These are phyloP conservation scores for Balakata baccata DNA, from an alignment of 345 rosid genomes.

Conservation along the genomic window DNA sequence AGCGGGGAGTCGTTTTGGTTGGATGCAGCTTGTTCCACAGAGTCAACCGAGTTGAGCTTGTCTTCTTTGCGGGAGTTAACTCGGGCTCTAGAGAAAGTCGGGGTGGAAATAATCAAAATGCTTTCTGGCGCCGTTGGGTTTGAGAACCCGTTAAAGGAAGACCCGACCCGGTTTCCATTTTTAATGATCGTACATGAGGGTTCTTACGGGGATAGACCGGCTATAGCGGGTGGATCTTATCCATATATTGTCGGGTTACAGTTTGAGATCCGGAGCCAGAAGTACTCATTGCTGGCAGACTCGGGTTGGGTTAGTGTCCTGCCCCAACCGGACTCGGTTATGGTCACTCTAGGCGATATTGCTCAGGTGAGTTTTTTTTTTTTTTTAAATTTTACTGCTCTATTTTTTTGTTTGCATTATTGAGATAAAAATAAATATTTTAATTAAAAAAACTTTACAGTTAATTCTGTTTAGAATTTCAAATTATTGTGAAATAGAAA, in stretches of 20 bases:
- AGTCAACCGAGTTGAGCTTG: constrained; percentile 36
- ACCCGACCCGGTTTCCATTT: constrained; percentile 49
- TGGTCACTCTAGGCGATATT: constrained; percentile 69
- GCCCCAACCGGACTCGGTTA: constrained; percentile 57
- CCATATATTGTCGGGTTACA: constrained; percentile 66
- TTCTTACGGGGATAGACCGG: constrained; percentile 29
- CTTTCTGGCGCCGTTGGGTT: constrained; percentile 45
- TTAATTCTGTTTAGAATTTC: too few relatives aligned
- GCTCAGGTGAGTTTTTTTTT: constrained; percentile 48
- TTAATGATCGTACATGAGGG: constrained; percentile 52
- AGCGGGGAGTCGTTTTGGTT: constrained; percentile 51
- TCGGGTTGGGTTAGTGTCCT: constrained; percentile 53
- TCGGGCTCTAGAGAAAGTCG: constrained; percentile 50
- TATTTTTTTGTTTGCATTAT: too few relatives aligned
- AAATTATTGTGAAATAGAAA: too few relatives aligned
- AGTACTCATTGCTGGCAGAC: constrained; percentile 43
- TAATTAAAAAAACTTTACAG: too few relatives aligned
- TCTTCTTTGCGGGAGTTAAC: constrained; percentile 46
- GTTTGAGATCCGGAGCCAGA: constrained; percentile 49
- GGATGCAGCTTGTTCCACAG: constrained; percentile 37
- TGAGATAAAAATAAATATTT: too few relatives aligned
- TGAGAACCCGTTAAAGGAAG: constrained; percentile 44
- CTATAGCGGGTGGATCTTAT: constrained; percentile 52
- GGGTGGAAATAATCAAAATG: constrained; percentile 45
- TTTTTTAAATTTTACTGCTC: neutral